Percentiles rank a stretch among this genome's conserved stretches.
Evolutionary conservation across 768 basidiomycete species (phyloP).

Genomic region (Hirschioporus abietinus): DNA sequence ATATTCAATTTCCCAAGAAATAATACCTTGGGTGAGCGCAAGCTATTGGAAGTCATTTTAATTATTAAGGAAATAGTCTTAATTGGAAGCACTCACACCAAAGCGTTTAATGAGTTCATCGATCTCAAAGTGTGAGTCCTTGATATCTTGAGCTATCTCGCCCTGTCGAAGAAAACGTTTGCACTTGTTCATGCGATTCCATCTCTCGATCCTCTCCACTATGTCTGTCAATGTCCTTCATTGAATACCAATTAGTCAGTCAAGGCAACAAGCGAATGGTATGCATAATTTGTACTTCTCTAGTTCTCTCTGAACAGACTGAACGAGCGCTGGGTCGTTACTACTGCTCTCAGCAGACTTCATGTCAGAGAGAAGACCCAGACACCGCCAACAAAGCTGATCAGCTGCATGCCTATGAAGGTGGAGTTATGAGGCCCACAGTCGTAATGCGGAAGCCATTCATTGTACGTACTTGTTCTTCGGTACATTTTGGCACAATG

Average conservation of each 20-base stretch:
- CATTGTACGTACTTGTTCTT: not conserved
- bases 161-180: slow-evolving; percentile 2
- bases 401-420: not conserved
- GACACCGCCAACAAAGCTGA: not conserved
- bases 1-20: not conserved
- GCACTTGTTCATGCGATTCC: not conserved
- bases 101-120: not conserved
- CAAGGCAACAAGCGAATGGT: not conserved
- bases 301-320: not conserved
- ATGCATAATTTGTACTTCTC: not conserved
- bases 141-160: not conserved
- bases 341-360: not conserved
- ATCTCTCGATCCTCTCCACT: not conserved
- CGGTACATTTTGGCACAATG: slow-evolving; percentile 1
- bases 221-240: not conserved
- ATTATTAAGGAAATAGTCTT: too few species aligned
- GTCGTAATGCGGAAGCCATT: not conserved
- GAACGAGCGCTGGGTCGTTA: not conserved
- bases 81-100: not conserved
- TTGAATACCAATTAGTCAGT: not conserved
- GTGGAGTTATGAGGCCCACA: not conserved
- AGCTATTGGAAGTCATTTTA: not conserved
- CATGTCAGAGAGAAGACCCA: not conserved
- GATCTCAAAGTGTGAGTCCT: not conserved
- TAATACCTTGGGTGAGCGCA: not conserved